These are phyloP conservation scores for Aspergillus sojae DNA, from an alignment of 2,329 filamentous ascomycete species.

Conservation along the genomic window DNA sequence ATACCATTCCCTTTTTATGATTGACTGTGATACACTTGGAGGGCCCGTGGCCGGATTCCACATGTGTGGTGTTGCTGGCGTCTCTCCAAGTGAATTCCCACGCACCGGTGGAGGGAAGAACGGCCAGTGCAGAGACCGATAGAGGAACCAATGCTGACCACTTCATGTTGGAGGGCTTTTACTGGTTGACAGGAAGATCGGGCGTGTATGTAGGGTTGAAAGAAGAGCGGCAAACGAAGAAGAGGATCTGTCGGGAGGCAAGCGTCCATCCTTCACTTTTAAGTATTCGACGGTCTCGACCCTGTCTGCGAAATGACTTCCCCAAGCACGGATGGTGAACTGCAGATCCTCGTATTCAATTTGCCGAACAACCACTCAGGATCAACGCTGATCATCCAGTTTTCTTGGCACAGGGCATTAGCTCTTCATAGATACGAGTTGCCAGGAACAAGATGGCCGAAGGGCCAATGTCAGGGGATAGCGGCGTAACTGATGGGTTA, in stretches of 20 bases:
- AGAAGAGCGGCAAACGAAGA: neutral
- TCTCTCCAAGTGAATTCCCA: conserved; percentile 18
- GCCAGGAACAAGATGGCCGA: neutral
- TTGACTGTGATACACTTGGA: conserved; percentile 14
- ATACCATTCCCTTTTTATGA: conserved; percentile 12
- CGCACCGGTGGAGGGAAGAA: conserved; percentile 12
- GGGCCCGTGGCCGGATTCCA: conserved; percentile 13
- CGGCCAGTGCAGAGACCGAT: conserved; percentile 2
- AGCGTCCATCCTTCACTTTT: neutral
- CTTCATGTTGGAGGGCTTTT: conserved; percentile 8
- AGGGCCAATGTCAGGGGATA: neutral
- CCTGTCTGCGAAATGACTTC: neutral
- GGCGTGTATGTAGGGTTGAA: neutral
- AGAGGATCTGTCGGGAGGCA: neutral
- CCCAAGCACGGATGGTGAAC: neutral
- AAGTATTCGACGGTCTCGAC: neutral
- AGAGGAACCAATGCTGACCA: neutral
- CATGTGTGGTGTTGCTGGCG: neutral
- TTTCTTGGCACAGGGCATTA: neutral
- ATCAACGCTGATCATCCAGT: neutral
- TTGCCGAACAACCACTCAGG: neutral
- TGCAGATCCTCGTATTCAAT: conserved; percentile 6
- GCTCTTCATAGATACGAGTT: neutral
- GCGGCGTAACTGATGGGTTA: neutral
- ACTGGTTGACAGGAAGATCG: too few species aligned